Evolutionary conservation across 2,329 filamentous ascomycete species (phyloP).

Genomic region (Corynespora cassiicola): DNA sequence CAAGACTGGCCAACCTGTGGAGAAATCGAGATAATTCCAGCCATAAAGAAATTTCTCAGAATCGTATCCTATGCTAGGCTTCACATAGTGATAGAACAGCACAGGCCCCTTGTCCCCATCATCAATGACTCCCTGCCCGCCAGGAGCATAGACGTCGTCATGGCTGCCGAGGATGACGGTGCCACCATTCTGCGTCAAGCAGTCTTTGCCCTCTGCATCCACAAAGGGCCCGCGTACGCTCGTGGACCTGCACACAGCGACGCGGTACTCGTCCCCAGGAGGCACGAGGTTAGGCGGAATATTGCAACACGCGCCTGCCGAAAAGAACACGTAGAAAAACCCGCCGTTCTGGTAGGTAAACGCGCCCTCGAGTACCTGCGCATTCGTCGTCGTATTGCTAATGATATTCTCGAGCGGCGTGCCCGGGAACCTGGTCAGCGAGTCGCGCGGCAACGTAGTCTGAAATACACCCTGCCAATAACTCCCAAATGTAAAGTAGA

Average conservation of each 20-base stretch:
- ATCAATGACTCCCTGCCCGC: constrained; percentile 37
- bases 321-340: constrained; percentile 72
- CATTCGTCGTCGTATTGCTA: constrained; percentile 20
- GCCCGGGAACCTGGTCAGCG: constrained; percentile 12
- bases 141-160: constrained; percentile 45
- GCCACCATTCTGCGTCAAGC: constrained; percentile 62
- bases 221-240: constrained; percentile 59
- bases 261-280: constrained; percentile 65
- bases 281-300: constrained; percentile 57
- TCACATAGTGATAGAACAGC: constrained; percentile 42
- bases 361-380: constrained; percentile 55
- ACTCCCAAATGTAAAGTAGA: constrained; percentile 67
- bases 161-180: constrained; percentile 66
- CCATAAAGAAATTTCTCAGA: constrained; percentile 35
- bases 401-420: constrained; percentile 21
- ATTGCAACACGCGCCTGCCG: constrained; percentile 65
- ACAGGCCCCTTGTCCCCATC: constrained; percentile 22
- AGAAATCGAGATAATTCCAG: constrained; percentile 38
- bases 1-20: constrained; percentile 36
- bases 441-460: constrained; percentile 50
- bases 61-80: constrained; percentile 28
- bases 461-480: constrained; percentile 73
- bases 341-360: constrained; percentile 55
- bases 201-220: constrained; percentile 27
- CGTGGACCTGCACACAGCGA: constrained; percentile 65